Evolutionary conservation across 2,329 filamentous ascomycete species (phyloP).

Genomic region (Paecilomyces fulvus): DNA sequence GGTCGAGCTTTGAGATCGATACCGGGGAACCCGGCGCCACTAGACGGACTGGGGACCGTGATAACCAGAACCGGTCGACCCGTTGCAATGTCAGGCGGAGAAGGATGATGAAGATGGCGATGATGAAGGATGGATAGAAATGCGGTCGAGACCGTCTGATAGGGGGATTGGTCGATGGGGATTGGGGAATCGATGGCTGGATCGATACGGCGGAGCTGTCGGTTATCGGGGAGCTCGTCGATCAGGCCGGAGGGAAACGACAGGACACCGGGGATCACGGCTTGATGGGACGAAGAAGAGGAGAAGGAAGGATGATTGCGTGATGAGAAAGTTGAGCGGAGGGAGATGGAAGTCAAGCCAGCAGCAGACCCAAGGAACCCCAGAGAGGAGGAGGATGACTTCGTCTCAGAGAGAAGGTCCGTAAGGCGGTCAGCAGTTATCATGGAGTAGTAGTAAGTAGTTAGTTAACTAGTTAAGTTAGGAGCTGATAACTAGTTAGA

Average conservation of each 20-base stretch:
- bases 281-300: neutral
- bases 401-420: neutral
- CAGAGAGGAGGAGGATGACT: neutral
- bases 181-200: neutral
- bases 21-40: neutral
- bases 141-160: neutral
- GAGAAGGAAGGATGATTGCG: conserved; percentile 8
- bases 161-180: neutral
- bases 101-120: neutral
- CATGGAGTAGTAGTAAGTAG: too few relatives aligned
- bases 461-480: too few relatives aligned
- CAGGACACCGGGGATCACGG: neutral
- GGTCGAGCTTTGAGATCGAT: neutral
- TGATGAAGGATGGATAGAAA: neutral
- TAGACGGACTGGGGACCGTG: neutral
- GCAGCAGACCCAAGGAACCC: conserved; percentile 1
- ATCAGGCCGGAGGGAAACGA: neutral
- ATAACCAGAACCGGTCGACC: neutral
- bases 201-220: neutral
- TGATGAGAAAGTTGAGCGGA: conserved; percentile 15
- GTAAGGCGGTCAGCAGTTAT: conserved; percentile 3
- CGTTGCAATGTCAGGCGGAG: neutral
- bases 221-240: neutral
- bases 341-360: conserved; percentile 1
- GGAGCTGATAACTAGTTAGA: too few relatives aligned